These are phyloP conservation scores for Hypsizygus marmoreus DNA, from an alignment of 768 basidiomycete species.

Conservation along the genomic window DNA sequence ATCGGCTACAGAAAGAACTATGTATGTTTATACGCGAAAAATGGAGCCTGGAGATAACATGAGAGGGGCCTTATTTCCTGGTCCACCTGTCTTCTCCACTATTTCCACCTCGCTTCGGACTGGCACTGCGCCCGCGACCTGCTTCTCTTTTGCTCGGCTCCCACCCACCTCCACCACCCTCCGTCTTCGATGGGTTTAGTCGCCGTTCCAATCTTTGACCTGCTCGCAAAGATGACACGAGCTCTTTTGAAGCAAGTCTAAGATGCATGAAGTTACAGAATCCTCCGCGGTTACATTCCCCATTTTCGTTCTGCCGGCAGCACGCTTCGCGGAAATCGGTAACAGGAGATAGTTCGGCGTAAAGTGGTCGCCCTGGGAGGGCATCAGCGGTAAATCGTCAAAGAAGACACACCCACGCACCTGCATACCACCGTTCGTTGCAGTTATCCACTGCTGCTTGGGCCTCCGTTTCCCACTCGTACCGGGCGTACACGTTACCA, in stretches of 20 bases:
- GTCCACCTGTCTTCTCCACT: slow-evolving; percentile 81
- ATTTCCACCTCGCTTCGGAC: slow-evolving; percentile 62
- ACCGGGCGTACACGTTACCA: slow-evolving; percentile 97
- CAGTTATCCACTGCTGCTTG: slow-evolving; percentile 89
- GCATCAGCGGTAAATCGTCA: slow-evolving; percentile 8
- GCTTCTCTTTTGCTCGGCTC: slow-evolving; percentile 73
- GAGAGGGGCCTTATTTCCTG: slow-evolving; percentile 42
- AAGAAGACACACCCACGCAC: slow-evolving; percentile 43
- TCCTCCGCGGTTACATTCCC: slow-evolving; percentile 96
- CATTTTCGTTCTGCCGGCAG: slow-evolving; percentile 98
- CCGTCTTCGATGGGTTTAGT: slow-evolving; percentile 64
- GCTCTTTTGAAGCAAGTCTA: slow-evolving; percentile 80
- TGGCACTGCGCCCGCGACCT: slow-evolving; percentile 72
- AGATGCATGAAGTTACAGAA: slow-evolving; percentile 99
- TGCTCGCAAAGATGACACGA: slow-evolving; percentile 75
- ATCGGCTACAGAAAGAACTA: no score
- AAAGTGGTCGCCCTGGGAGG: slow-evolving; percentile 79
- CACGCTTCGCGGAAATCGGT: slow-evolving; percentile 99
- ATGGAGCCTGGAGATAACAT: no score
- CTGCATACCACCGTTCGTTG: slow-evolving; percentile 98
- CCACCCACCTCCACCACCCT: slow-evolving; percentile 79
- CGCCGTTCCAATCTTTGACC: slow-evolving; percentile 86
- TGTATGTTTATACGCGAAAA: no score
- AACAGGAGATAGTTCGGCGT: slow-evolving; percentile 97
- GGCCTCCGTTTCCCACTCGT: slow-evolving; percentile 98